These are phyloP conservation scores for Ceratocystis diversiconidia DNA, from an alignment of 2,329 filamentous ascomycete genomes.

Conservation along the genomic window DNA sequence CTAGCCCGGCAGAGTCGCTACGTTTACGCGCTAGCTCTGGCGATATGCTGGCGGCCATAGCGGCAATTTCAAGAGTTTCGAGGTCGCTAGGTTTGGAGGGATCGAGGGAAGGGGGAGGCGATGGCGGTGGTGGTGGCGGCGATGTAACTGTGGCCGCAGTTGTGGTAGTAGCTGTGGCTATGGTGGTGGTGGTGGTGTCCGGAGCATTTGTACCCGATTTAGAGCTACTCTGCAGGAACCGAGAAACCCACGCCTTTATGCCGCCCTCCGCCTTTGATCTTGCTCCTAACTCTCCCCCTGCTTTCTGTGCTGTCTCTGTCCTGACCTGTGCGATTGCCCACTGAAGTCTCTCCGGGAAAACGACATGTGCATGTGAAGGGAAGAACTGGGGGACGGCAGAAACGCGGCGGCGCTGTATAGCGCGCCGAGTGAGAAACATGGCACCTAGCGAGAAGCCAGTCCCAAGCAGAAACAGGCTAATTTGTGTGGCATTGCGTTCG, in stretches of 20 bases:
- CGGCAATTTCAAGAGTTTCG: conserved; percentile 24
- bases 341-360: conserved; percentile 25
- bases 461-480: conserved; percentile 60
- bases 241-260: not conserved
- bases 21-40: conserved; percentile 20
- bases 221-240: not conserved
- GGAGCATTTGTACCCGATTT: not conserved
- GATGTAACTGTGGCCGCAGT: not conserved
- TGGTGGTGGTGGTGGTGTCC: not conserved
- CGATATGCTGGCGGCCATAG: conserved; percentile 20
- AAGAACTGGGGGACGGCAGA: conserved; percentile 58
- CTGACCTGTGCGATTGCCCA: not conserved
- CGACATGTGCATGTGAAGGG: conserved; percentile 37
- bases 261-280: not conserved
- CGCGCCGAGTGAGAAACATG: conserved; percentile 54
- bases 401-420: conserved; percentile 48
- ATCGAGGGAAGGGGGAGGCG: conserved; percentile 17
- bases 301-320: not conserved
- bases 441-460: conserved; percentile 62
- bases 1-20: conserved; percentile 55
- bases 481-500: conserved; percentile 42
- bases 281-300: not conserved
- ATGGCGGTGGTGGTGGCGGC: not conserved
- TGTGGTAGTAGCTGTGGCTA: not conserved
- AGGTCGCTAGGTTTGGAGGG: conserved; percentile 19